Evolutionary conservation across 257 asterid species (phyloP).

Genomic region (Solanum pinnatisectum): DNA sequence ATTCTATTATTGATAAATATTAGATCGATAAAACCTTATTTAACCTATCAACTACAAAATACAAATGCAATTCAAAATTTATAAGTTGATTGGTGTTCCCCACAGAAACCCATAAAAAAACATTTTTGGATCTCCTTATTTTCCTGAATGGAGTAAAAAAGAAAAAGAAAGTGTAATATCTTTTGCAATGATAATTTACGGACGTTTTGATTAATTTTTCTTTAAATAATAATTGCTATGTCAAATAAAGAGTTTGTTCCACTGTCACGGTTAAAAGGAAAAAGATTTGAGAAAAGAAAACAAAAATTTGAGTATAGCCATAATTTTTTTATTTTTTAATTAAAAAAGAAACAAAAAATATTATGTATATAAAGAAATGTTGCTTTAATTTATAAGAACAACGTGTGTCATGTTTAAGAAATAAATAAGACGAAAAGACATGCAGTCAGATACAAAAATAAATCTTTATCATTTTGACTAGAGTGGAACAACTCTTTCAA

Average conservation of each 20-base stretch:
- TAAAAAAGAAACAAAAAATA: no score
- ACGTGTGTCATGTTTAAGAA: background rate
- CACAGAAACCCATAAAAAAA: background rate
- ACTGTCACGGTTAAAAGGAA: background rate
- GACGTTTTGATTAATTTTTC: background rate
- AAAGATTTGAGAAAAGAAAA: background rate
- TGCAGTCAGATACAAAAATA: background rate
- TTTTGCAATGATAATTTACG: no score
- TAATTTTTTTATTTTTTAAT: no score
- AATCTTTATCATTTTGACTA: background rate
- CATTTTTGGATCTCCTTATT: background rate
- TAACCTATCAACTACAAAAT: background rate
- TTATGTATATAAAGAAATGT: background rate
- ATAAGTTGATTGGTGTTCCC: background rate
- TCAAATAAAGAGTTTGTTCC: background rate
- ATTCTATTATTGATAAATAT: background rate
- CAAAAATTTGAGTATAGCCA: background rate
- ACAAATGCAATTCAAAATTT: background rate
- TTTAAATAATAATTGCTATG: background rate
- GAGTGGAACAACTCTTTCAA: background rate
- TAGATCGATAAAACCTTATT: background rate
- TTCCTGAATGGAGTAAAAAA: background rate
- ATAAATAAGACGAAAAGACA: background rate
- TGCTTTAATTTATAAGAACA: background rate
- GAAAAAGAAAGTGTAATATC: background rate